Evolutionary conservation across 2,329 filamentous ascomycete species (phyloP).

Genomic region (Tolypocladium amazonense): DNA sequence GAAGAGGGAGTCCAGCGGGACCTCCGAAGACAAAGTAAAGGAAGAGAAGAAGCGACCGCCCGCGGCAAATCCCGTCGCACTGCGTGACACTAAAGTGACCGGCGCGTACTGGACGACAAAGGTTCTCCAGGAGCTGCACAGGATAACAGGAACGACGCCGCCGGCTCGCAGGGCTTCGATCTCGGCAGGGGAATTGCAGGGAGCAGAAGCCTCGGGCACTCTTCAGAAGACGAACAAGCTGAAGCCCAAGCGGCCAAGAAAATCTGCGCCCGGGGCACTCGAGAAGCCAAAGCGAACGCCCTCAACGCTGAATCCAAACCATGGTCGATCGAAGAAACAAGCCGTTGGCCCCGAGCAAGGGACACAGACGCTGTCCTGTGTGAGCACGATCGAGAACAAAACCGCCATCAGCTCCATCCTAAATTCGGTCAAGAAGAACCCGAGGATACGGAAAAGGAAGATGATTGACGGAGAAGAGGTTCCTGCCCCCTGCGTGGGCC

Average conservation of each 20-base stretch:
- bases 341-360: background rate
- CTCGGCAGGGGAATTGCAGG: conserved; percentile 3
- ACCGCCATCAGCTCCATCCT: conserved; percentile 31
- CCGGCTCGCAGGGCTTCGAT: conserved; percentile 9
- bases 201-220: background rate
- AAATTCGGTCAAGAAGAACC: conserved; percentile 38
- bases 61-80: conserved; percentile 27
- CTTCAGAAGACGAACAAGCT: conserved; percentile 7
- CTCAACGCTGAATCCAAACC: conserved; percentile 26
- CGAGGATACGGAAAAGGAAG: conserved; percentile 35
- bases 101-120: conserved; percentile 33
- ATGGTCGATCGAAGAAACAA: conserved; percentile 17
- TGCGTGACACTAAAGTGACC: conserved; percentile 34
- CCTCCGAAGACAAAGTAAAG: conserved; percentile 13
- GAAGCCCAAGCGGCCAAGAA: conserved; percentile 23
- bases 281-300: conserved; percentile 16
- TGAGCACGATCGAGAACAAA: conserved; percentile 1
- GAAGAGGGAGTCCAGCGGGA: conserved; percentile 19
- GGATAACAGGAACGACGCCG: conserved; percentile 18
- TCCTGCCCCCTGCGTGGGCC: conserved; percentile 5
- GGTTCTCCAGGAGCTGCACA: conserved; percentile 27
- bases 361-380: conserved; percentile 3
- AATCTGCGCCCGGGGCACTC: conserved; percentile 27
- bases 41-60: conserved; percentile 19
- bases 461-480: conserved; percentile 29